Conservation (phyloP, 2,329 filamentous ascomycete species). For the Ceratocystis albifundus region DNA sequence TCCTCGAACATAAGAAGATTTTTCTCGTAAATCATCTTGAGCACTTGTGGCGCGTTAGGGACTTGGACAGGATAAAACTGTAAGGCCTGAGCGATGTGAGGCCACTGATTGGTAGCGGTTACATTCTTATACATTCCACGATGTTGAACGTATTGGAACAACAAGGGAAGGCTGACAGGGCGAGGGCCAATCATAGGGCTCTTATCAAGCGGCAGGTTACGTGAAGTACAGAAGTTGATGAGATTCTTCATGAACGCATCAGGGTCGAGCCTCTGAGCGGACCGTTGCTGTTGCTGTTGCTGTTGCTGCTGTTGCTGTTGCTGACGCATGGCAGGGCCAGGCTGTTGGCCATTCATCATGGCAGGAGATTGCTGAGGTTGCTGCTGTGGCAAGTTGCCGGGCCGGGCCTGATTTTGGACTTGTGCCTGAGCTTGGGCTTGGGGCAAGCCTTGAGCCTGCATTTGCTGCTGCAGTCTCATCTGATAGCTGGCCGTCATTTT, state of each 20-base stretch:
- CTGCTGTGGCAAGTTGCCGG: constrained; percentile 13
- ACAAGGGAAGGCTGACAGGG: constrained; percentile 58
- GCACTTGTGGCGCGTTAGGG: constrained; percentile 54
- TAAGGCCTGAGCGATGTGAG: constrained; percentile 53
- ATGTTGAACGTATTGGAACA: constrained; percentile 63
- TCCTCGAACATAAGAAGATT: constrained; percentile 70
- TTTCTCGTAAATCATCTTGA: constrained; percentile 62
- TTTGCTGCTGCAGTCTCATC: constrained; percentile 66
- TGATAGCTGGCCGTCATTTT: constrained; percentile 62
- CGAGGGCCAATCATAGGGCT: constrained; percentile 65
- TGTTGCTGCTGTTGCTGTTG: constrained; percentile 44
- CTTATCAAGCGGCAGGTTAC: constrained; percentile 60
- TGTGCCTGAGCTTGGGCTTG: constrained; percentile 25
- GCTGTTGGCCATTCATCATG: constrained; percentile 16
- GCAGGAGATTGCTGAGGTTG: constrained; percentile 14
- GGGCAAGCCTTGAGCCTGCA: constrained; percentile 37
- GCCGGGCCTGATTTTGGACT: constrained; percentile 26
- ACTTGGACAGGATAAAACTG: constrained; percentile 51
- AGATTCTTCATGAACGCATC: constrained; percentile 68
- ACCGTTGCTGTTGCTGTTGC: constrained; percentile 39
- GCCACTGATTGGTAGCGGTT: constrained; percentile 60
- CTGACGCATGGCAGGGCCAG: constrained; percentile 37
- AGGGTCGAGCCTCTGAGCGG: constrained; percentile 39
- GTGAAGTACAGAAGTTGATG: constrained; percentile 62
- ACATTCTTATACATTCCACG: constrained; percentile 71